phyloP scores from a whole-genome alignment of 306 rosid species.

The Urtica urens region DNA sequence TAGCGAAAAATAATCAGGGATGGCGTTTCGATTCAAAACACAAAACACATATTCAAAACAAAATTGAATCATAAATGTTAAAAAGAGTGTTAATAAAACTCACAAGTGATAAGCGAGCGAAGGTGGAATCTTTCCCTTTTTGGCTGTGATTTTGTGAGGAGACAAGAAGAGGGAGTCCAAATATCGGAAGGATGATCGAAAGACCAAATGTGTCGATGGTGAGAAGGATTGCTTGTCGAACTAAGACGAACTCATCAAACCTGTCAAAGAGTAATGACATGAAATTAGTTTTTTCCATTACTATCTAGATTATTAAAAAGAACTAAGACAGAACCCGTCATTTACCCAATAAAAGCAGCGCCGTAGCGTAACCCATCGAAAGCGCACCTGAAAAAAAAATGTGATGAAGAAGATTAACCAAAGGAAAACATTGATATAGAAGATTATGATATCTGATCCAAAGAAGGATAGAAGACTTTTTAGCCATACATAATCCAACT shows the following conservation, averaged over 20 bases:
- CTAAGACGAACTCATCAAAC: conserved; percentile 75
- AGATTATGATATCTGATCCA: too few relatives aligned
- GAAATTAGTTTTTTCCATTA: too few relatives aligned
- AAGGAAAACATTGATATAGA: background rate
- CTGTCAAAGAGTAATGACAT: conserved; percentile 43
- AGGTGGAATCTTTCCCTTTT: conserved; percentile 28
- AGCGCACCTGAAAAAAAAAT: conserved; percentile 65
- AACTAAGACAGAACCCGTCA: conserved; percentile 9
- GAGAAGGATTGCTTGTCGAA: conserved; percentile 87
- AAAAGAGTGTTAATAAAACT: conserved; percentile 24
- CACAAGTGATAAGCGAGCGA: conserved; percentile 54
- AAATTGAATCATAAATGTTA: background rate
- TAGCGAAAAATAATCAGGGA: background rate
- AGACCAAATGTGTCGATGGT: conserved; percentile 78
- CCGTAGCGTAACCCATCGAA: conserved; percentile 95
- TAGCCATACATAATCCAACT: too few relatives aligned
- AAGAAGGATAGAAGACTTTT: too few relatives aligned
- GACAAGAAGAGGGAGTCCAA: conserved; percentile 76
- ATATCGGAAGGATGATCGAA: conserved; percentile 78
- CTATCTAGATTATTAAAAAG: background rate
- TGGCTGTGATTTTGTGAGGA: conserved; percentile 25
- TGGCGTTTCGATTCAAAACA: too few relatives aligned
- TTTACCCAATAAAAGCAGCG: conserved; percentile 95
- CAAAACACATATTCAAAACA: too few relatives aligned
- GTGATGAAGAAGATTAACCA: background rate